Evolutionary conservation across 306 rosid genomes (phyloP).

Genomic region (Trifolium repens): DNA sequence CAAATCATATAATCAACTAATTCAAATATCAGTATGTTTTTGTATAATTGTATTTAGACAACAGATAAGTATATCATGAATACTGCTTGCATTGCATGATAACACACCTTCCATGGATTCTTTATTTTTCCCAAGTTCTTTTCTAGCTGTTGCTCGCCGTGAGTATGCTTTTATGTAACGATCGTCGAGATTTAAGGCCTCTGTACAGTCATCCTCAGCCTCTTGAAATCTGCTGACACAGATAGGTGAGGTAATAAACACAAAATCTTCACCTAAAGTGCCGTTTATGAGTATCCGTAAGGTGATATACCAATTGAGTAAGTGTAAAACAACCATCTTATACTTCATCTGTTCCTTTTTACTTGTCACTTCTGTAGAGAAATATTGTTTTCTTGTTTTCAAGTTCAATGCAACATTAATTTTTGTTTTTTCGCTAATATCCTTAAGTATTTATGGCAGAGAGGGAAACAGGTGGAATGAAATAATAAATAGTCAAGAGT

Average conservation of each 20-base stretch:
- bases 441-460: no score
- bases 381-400: no score
- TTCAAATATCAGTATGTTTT: conserved; percentile 35
- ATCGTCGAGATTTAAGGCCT: conserved; percentile 92
- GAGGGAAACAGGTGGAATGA: no score
- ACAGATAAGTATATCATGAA: conserved; percentile 20
- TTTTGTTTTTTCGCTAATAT: no score
- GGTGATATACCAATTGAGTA: conserved; percentile 2
- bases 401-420: no score
- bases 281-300: conserved; percentile 33
- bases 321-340: conserved; percentile 8
- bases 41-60: neutral
- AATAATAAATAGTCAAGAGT: no score
- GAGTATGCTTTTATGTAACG: conserved; percentile 96
- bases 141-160: conserved; percentile 86
- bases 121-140: conserved; percentile 83
- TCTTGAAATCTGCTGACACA: conserved; percentile 67
- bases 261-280: conserved; percentile 5
- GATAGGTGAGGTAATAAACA: conserved; percentile 31
- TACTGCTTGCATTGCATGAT: conserved; percentile 11
- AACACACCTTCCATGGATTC: conserved; percentile 82
- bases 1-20: conserved; percentile 48
- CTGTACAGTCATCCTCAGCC: conserved; percentile 96
- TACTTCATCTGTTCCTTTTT: no score
- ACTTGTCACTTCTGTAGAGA: no score